Evolutionary conservation across 129 eudicot genomes (phyloP).

Genomic region (Rutidosis leptorrhynchoides): DNA sequence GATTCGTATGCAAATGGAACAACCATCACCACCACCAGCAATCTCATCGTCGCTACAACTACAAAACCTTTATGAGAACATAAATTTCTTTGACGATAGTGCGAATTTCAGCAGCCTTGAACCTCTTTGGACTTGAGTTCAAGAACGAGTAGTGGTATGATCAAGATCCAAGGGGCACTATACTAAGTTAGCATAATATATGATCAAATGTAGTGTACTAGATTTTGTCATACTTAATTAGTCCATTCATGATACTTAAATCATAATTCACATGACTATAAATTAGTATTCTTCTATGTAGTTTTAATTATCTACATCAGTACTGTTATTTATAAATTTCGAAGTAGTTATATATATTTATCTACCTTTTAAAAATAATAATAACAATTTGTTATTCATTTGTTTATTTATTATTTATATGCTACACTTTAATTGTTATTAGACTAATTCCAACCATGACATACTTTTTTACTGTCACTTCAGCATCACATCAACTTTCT

Average conservation of each 20-base stretch:
- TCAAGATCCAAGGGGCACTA: neutral
- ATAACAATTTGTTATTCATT: no score
- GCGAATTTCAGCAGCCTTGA: slow-evolving; percentile 40
- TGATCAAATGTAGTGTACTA: slow-evolving; percentile 20
- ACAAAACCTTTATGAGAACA: slow-evolving; percentile 33
- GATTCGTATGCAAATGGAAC: slow-evolving; percentile 35
- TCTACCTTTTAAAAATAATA: neutral
- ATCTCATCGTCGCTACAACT: slow-evolving; percentile 28
- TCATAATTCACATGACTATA: neutral
- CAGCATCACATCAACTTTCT: no score
- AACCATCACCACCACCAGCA: slow-evolving; percentile 28
- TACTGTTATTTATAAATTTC: no score
- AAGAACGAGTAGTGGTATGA: neutral
- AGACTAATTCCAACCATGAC: no score
- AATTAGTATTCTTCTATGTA: neutral
- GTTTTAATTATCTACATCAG: no score
- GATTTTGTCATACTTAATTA: slow-evolving; percentile 6
- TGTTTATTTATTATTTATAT: neutral
- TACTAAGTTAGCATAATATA: slow-evolving; percentile 13
- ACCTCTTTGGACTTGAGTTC: slow-evolving; percentile 55
- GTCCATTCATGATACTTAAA: neutral
- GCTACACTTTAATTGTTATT: neutral
- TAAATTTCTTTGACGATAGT: slow-evolving; percentile 40
- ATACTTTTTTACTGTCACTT: no score
- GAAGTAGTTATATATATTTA: no score